Conservation (phyloP, 140 eudicot species). For the Flaveria floridana region DNA sequence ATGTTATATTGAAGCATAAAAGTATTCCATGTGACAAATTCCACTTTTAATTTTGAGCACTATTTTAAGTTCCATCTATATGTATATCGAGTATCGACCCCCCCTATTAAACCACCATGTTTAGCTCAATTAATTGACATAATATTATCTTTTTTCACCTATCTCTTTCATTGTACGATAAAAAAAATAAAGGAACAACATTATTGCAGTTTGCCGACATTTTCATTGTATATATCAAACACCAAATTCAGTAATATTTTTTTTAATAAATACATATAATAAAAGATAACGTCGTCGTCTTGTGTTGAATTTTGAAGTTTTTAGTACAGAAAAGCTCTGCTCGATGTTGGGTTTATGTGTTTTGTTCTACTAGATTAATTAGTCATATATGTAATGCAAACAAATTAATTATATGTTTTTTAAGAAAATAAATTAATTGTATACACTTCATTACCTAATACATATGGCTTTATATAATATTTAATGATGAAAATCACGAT, state of each 20-base stretch:
- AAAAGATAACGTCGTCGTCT: conserved; percentile 24
- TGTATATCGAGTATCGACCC: no score
- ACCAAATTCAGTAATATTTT: neutral
- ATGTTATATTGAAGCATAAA: no score
- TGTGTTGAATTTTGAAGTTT: conserved; percentile 29
- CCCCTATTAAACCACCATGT: no score
- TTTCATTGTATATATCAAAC: neutral
- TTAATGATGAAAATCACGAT: conserved; percentile 15
- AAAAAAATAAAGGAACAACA: neutral
- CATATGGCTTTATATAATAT: conserved; percentile 21
- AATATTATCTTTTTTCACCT: neutral
- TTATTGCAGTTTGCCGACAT: neutral
- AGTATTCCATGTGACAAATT: no score
- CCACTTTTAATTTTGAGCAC: no score
- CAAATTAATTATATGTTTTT: conserved; percentile 24
- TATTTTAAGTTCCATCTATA: no score
- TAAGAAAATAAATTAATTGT: conserved; percentile 12
- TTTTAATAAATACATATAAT: neutral
- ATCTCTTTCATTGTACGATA: neutral
- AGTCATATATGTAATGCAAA: conserved; percentile 42
- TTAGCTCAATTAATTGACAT: conserved; percentile 19
- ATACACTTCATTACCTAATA: conserved; percentile 28
- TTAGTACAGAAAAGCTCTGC: conserved; percentile 29
- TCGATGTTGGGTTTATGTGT: conserved; percentile 36
- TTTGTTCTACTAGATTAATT: conserved; percentile 33